Evolutionary conservation across 2,329 filamentous ascomycete species (phyloP), one percentile per base, ranked within the genome.

Genomic region (Talaromyces funiculosus): DNA sequence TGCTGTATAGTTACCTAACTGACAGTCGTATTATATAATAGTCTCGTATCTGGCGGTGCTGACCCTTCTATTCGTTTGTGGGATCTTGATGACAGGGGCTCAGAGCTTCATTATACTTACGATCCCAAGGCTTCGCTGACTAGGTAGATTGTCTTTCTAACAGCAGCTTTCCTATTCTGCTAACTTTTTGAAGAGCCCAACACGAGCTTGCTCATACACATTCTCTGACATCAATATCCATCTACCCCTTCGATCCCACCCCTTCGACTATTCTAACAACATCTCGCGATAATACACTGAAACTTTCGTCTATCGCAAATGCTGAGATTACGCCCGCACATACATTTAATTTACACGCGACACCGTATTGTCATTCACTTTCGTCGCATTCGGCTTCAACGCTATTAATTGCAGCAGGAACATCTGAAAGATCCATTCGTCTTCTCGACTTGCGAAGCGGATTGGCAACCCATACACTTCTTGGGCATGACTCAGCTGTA

Each of bases 401-500:
- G 82, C 80, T 96, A 0, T 82, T 96, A 3, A 89, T 97, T 9
- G 92, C 93, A 9, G 94, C 91, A 68, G 92, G 90, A 0, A 95
- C 92, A 0, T 91, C 95, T 64, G 87, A 94, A 70, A 90, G 90
- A 6, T 83, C 89, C 26, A 89, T 96, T 14, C 86, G 92, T 16
- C 83, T 97, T 6, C 85, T 97, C 5, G 93, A 97, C 71, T 81
- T 97, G 35, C 88, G 90, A 57, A 92, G 92, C 0, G 91, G 91
- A 2, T 84, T 91, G 16, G 85, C 83, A 53, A 86, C 89, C 1
- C 89, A 92, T 69, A 85, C 86, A 1, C 79, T 92, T 31, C 82
- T 87, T 1, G 86, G 88, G 0, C 86, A 90, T 64, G 83, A 75
- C 38, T 86, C 86, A 0, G 85, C 87, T 4, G 82, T 91, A 1